Evolutionary conservation across 176 grass and related monocot species (phyloP).

Genomic region (Oryza coarctata): DNA sequence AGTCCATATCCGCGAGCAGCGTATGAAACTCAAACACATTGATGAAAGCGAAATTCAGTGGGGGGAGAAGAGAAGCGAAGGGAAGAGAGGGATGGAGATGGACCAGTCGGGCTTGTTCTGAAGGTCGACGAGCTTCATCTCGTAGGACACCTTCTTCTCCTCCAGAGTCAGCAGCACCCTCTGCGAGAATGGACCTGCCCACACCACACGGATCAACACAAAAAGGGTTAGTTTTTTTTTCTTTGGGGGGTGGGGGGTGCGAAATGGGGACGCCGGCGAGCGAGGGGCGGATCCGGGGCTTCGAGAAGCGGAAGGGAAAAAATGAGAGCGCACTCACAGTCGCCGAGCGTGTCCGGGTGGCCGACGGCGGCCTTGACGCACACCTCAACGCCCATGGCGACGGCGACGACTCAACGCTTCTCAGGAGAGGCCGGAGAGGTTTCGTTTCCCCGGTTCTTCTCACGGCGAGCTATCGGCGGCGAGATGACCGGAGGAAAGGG

Average conservation of each 20-base stretch:
- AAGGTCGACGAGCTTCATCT: constrained; percentile 69
- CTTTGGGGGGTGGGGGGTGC: not conserved
- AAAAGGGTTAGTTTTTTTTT: not conserved
- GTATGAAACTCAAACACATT: not conserved
- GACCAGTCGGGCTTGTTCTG: constrained; percentile 84
- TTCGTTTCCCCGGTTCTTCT: not conserved
- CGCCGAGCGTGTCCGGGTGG: constrained; percentile 58
- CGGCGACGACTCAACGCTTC: not conserved
- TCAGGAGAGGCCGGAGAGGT: no score
- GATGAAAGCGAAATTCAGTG: not conserved
- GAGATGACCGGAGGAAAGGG: not conserved
- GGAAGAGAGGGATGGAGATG: not conserved
- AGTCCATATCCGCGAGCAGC: not conserved
- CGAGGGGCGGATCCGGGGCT: not conserved
- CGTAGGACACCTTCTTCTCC: constrained; percentile 87
- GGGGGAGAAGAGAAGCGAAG: not conserved
- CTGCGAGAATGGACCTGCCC: constrained; percentile 71
- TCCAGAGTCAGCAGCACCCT: constrained; percentile 78
- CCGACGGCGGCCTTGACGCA: constrained; percentile 73
- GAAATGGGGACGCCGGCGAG: not conserved
- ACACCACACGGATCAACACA: not conserved
- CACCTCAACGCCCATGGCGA: constrained; percentile 57
- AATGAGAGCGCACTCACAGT: constrained; percentile 49
- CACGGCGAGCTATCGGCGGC: not conserved
- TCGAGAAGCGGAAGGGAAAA: not conserved